Percentiles rank a stretch among this genome's conserved stretches.
These are phyloP conservation scores for Athelia sp. DNA, from an alignment of 1,284 basidiomycete species.

Conservation along the genomic window DNA sequence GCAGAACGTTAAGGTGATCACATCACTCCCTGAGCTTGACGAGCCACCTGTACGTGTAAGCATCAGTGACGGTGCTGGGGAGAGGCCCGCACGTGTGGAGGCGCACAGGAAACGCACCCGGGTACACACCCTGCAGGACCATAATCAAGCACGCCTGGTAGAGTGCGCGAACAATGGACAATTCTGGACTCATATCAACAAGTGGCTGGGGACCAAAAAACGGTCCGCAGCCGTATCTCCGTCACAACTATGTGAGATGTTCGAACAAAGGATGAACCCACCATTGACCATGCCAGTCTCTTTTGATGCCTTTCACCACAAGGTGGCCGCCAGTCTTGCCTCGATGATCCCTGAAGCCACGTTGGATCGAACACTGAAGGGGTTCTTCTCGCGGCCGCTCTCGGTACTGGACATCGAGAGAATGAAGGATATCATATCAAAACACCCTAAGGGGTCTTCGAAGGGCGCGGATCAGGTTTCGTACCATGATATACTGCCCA, in stretches of 20 bases:
- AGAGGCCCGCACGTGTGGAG: background rate
- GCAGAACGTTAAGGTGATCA: background rate
- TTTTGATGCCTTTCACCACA: background rate
- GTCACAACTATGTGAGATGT: background rate
- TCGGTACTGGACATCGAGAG: constrained; percentile 3
- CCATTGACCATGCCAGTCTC: background rate
- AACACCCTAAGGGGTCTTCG: constrained; percentile 1
- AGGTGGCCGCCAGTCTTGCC: background rate
- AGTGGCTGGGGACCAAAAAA: background rate
- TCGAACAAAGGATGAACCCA: background rate
- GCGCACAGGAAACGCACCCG: background rate
- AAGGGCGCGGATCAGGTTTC: background rate
- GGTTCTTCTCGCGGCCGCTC: constrained; percentile 4
- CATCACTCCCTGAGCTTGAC: no score
- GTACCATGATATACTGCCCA: background rate
- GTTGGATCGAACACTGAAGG: background rate
- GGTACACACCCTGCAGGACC: no score
- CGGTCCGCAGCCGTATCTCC: background rate
- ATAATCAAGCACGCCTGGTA: no score
- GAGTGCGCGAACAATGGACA: background rate
- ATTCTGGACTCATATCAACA: background rate
- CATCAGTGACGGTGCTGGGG: background rate
- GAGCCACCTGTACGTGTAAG: background rate
- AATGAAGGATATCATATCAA: constrained; percentile 1
- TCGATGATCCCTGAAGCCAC: background rate